Conservation (phyloP, 2,329 filamentous ascomycete genomes). For the Plectosphaerella sp. region DNA sequence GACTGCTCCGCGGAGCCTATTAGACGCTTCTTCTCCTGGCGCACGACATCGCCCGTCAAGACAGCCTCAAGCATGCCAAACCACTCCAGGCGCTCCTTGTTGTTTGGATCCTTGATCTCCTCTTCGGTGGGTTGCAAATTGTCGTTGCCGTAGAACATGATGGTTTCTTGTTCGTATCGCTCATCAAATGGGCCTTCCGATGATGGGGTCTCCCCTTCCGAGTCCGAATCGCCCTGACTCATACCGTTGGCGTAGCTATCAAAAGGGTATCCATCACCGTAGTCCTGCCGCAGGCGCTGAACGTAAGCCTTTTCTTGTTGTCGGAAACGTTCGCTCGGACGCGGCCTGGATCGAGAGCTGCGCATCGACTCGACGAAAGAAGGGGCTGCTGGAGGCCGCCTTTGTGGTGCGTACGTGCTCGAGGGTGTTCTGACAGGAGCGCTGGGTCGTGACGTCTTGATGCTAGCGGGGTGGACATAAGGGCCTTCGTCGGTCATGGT, state of each 20-base stretch:
- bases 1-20: constrained; percentile 68
- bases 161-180: constrained; percentile 83
- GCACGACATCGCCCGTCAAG: constrained; percentile 91
- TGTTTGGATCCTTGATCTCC: constrained; percentile 82
- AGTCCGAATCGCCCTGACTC: constrained; percentile 71
- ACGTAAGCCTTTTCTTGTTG: constrained; percentile 95
- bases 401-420: constrained; percentile 70
- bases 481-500: neutral
- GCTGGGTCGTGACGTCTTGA: constrained; percentile 60
- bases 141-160: constrained; percentile 89
- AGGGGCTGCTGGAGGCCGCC: constrained; percentile 42
- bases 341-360: constrained; percentile 45
- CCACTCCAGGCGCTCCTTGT: constrained; percentile 91
- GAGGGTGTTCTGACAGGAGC: constrained; percentile 71
- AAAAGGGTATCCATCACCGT: constrained; percentile 36
- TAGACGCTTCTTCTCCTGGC: constrained; percentile 94
- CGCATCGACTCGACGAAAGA: constrained; percentile 40
- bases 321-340: constrained; percentile 49
- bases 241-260: constrained; percentile 63
- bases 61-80: constrained; percentile 97
- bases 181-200: constrained; percentile 83
- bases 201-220: constrained; percentile 85
- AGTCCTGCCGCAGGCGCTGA: constrained; percentile 81
- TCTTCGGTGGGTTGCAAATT: constrained; percentile 84
- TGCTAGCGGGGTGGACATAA: constrained; percentile 20